These are phyloP conservation scores for Tilletia setariae DNA, from an alignment of 1,284 basidiomycete species.

Conservation along the genomic window DNA sequence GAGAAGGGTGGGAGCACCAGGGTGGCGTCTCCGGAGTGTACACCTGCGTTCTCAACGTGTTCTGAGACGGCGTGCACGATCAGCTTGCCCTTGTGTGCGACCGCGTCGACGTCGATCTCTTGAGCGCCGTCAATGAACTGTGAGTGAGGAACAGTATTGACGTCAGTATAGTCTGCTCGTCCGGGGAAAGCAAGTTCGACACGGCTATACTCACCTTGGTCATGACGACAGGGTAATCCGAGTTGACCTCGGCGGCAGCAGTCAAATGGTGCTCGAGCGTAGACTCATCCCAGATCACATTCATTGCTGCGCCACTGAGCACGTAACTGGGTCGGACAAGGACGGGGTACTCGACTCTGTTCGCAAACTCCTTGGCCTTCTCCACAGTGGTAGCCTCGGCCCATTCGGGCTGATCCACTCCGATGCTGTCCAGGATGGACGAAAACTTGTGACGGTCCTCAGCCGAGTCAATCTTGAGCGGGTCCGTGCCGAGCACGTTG, in stretches of 20 bases:
- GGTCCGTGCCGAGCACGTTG: slow-evolving; percentile 93
- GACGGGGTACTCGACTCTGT: slow-evolving; percentile 64
- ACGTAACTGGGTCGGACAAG: slow-evolving; percentile 69
- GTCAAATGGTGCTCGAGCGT: slow-evolving; percentile 87
- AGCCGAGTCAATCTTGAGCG: slow-evolving; percentile 89
- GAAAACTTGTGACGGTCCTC: slow-evolving; percentile 99
- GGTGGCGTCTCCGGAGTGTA: slow-evolving; percentile 97
- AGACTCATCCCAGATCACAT: slow-evolving; percentile 90
- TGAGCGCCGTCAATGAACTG: slow-evolving; percentile 92
- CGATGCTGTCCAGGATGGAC: slow-evolving; percentile 85
- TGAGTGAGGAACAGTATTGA: neutral
- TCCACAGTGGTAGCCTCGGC: slow-evolving; percentile 82
- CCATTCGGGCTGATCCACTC: slow-evolving; percentile 97
- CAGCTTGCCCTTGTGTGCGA: slow-evolving; percentile 89
- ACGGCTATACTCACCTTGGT: slow-evolving; percentile 63
- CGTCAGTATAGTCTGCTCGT: neutral
- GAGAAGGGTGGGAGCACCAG: slow-evolving; percentile 96
- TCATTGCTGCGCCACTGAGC: slow-evolving; percentile 98
- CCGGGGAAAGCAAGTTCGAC: neutral
- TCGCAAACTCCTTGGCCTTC: slow-evolving; percentile 86
- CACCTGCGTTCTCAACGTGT: slow-evolving; percentile 98
- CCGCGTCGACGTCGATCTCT: slow-evolving; percentile 97
- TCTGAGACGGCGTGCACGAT: slow-evolving; percentile 94
- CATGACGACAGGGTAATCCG: slow-evolving; percentile 93
- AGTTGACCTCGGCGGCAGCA: slow-evolving; percentile 89